These are phyloP conservation scores for Solanum bulbocastanum DNA, from an alignment of 257 asterid species.

Conservation along the genomic window DNA sequence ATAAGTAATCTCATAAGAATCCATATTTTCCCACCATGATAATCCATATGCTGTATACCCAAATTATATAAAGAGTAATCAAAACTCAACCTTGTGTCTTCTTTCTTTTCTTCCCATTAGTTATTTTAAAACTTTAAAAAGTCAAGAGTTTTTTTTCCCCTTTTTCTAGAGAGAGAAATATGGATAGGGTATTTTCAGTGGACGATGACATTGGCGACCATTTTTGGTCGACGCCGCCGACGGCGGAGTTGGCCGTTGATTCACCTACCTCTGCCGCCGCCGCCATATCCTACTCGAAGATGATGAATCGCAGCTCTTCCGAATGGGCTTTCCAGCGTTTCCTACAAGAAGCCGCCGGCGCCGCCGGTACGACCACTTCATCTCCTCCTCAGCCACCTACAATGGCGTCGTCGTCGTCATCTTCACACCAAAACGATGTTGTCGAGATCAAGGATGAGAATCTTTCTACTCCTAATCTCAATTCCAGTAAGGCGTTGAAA, in stretches of 20 bases:
- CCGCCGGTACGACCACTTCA: conserved; percentile 20
- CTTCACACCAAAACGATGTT: conserved; percentile 13
- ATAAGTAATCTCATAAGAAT: neutral
- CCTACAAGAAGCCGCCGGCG: conserved; percentile 54
- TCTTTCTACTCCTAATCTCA: neutral
- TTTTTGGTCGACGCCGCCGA: conserved; percentile 58
- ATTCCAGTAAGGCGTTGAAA: neutral
- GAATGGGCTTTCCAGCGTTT: conserved; percentile 90
- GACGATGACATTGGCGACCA: conserved; percentile 54
- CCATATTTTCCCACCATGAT: neutral
- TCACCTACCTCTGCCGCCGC: conserved; percentile 26
- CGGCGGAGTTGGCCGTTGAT: conserved; percentile 18
- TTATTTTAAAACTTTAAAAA: neutral
- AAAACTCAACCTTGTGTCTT: neutral
- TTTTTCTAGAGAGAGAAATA: neutral
- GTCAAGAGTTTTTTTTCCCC: neutral
- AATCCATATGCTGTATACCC: neutral
- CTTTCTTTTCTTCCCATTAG: neutral
- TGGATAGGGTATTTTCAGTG: conserved; percentile 71
- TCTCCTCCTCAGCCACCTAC: conserved; percentile 3
- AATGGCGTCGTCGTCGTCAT: conserved; percentile 14
- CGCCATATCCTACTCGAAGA: conserved; percentile 15
- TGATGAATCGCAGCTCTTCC: conserved; percentile 76
- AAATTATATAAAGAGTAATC: neutral
- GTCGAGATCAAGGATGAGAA: conserved; percentile 18